Conservation (phyloP, 2,329 filamentous ascomycete species). For the Dactylellina drechsleri region DNA sequence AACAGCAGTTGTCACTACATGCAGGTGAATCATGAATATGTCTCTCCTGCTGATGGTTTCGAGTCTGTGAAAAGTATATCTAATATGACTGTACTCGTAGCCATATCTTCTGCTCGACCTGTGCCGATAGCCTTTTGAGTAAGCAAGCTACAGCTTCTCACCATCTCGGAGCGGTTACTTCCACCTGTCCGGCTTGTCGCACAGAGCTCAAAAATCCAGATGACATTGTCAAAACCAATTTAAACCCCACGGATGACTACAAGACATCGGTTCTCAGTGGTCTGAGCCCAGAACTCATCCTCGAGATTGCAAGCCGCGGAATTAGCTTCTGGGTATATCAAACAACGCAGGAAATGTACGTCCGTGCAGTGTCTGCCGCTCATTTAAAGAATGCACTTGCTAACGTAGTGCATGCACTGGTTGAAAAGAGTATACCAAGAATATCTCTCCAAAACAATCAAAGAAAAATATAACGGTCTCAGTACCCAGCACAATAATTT, state of each 20-base stretch:
- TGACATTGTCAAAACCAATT: conserved; percentile 75
- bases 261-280: conserved; percentile 88
- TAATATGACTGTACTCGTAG: conserved; percentile 62
- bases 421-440: conserved; percentile 76
- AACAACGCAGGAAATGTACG: conserved; percentile 81
- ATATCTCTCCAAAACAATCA: conserved; percentile 75
- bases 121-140: conserved; percentile 74
- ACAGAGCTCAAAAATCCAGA: conserved; percentile 75
- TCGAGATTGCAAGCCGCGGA: conserved; percentile 84
- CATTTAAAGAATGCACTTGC: not conserved
- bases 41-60: not conserved
- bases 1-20: conserved; percentile 85
- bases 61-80: not conserved
- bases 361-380: conserved; percentile 19
- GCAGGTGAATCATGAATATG: conserved; percentile 64
- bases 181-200: conserved; percentile 78
- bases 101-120: conserved; percentile 85
- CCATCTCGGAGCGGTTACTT: conserved; percentile 55
- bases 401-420: no score
- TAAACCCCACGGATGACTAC: conserved; percentile 87
- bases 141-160: conserved; percentile 66
- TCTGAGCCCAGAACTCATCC: conserved; percentile 79
- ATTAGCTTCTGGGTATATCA: conserved; percentile 89
- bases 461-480: conserved; percentile 75
- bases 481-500: conserved; percentile 76